phyloP scores from a whole-genome alignment of 345 rosid species.

The Lepidium didymum region DNA sequence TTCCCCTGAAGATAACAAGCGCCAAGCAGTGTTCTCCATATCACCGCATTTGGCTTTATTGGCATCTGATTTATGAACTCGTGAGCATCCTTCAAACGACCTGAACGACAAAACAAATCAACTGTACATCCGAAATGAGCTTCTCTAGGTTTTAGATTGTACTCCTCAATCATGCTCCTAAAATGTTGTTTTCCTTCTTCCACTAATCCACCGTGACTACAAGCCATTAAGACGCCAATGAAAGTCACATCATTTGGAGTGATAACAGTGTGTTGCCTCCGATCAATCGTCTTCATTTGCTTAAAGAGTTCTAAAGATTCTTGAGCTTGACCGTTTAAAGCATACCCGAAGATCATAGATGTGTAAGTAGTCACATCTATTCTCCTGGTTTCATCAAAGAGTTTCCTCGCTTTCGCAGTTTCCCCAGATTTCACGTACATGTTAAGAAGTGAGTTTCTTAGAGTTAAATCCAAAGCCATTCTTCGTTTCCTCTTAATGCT shows the following conservation, averaged over 20 bases:
- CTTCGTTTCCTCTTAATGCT: not conserved
- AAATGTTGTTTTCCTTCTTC: conserved; percentile 31
- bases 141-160: conserved; percentile 34
- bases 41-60: conserved; percentile 21
- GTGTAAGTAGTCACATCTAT: conserved; percentile 39
- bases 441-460: conserved; percentile 31
- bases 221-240: conserved; percentile 42
- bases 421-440: conserved; percentile 40
- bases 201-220: conserved; percentile 37
- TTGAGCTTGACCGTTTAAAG: conserved; percentile 33
- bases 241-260: conserved; percentile 38
- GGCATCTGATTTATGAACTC: conserved; percentile 29
- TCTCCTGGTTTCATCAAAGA: conserved; percentile 24
- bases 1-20: conserved; percentile 26
- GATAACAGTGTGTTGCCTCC: not conserved
- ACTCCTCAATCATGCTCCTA: conserved; percentile 30
- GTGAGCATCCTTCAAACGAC: conserved; percentile 30
- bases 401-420: conserved; percentile 24
- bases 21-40: conserved; percentile 34
- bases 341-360: conserved; percentile 34
- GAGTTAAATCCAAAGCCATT: conserved; percentile 17
- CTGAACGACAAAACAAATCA: conserved; percentile 33
- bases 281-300: conserved; percentile 22
- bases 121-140: conserved; percentile 40
- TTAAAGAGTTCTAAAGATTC: conserved; percentile 29